phyloP scores from a whole-genome alignment of 257 asterid genomes.

The Gardenia jasminoides region DNA sequence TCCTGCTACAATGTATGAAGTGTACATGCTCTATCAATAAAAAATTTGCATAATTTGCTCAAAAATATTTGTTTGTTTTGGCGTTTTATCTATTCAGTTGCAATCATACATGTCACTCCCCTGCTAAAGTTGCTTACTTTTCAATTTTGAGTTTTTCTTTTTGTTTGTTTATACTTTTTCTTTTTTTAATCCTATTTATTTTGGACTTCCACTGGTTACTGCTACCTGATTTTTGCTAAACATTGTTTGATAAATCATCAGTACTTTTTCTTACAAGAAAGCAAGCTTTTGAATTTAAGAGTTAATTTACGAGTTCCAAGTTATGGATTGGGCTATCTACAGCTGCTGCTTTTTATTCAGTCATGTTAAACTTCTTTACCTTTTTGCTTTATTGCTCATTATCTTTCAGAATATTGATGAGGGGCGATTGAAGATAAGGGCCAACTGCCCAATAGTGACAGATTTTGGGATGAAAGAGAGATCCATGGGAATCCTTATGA shows the following conservation, averaged over 20 bases:
- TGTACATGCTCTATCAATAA: too few relatives aligned
- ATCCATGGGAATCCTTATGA: constrained; percentile 71
- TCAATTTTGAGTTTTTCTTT: background rate
- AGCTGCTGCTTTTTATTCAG: background rate
- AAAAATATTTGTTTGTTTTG: too few relatives aligned
- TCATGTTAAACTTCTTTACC: background rate
- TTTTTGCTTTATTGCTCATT: background rate
- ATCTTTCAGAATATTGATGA: constrained; percentile 78
- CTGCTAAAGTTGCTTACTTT: background rate
- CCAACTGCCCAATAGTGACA: constrained; percentile 85
- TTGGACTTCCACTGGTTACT: background rate
- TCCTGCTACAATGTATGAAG: too few relatives aligned
- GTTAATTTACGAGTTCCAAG: background rate
- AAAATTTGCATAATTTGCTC: too few relatives aligned
- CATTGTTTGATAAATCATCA: background rate
- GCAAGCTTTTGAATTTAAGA: background rate
- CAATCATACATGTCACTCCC: background rate
- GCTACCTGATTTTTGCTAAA: background rate
- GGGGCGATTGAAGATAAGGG: constrained; percentile 80
- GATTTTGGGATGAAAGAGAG: constrained; percentile 95
- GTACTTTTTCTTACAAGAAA: background rate
- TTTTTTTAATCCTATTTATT: too few relatives aligned
- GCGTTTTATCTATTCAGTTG: background rate
- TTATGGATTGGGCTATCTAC: background rate
- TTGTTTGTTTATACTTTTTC: too few relatives aligned